Evolutionary conservation across 164 flowering plant genomes (phyloP), one percentile per base, ranked within the genome.

Genomic region (Echeveria elegans): DNA sequence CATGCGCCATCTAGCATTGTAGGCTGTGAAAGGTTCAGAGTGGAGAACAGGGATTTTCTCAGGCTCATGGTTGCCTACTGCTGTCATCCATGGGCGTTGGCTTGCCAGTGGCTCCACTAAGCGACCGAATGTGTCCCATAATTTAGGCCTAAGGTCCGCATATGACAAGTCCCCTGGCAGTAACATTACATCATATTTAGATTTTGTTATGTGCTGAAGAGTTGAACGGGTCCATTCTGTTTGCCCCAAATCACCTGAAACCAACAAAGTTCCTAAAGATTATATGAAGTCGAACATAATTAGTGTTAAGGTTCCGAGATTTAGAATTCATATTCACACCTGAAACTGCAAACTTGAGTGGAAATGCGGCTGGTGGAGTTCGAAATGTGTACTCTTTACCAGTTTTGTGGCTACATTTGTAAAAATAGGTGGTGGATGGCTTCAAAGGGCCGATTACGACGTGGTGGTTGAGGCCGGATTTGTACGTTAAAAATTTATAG

Each of bases 51-150:
- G 84, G 40, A 86, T 69, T 41, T 21, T 81, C 73, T 92, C 97
- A 4, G 86, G 26, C 68, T 89, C 97, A 67, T 92, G 97, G 82
- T 92, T 92, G 21, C 97, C 97, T 65, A 82, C 80, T 0, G 97
- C 85, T 37, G 85, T 89, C 96, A 91, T 91, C 97, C 97, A 91
- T 0, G 97, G 97, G 19, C 94, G 72, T 21, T 73, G 75, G 82
- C 94, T 89, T 0, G 97, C 86, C 6, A 82, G 74, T 1, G 97
- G 92, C 79, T 89, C 87, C 0, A 92, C 86, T 0, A 92, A 70
- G 6, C 84, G 79, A 9, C 97, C 97, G 47, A 88, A 92, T 0
- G 88, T 77, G 77, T 92, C 97, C 97, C 97, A 92, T 0, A 64
- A 43, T 0, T 81, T 77, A 65, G 89, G 94, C 36, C 1, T 0